phyloP scores from a whole-genome alignment of 2,329 filamentous ascomycete species.

The Dothistroma septosporum region DNA sequence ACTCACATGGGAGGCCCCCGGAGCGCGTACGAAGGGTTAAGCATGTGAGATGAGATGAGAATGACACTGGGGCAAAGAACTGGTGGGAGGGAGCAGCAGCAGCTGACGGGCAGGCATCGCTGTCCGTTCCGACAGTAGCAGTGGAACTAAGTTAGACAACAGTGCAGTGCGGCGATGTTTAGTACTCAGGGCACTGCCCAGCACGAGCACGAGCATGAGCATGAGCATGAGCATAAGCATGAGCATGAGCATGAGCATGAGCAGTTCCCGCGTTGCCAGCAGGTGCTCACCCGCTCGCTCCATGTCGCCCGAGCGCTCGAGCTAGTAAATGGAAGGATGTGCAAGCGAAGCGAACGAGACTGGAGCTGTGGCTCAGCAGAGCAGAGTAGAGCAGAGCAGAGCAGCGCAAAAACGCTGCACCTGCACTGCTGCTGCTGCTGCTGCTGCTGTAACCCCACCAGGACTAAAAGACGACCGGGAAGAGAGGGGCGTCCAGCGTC shows the following conservation, averaged over 20 bases:
- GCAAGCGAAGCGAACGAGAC: no score
- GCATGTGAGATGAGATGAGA: not conserved
- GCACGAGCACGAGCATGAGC: slow-evolving; percentile 1
- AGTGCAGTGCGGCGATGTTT: not conserved
- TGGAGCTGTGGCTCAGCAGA: no score
- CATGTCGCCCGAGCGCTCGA: no score
- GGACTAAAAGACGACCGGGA: slow-evolving; percentile 15
- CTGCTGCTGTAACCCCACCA: slow-evolving; percentile 6
- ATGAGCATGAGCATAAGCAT: not conserved
- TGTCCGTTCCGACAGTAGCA: not conserved
- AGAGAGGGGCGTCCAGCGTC: slow-evolving; percentile 18
- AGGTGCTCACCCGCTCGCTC: no score
- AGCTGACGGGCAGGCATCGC: no score
- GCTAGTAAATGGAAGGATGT: not conserved
- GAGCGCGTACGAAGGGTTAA: not conserved
- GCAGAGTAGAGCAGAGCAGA: no score
- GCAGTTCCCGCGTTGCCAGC: no score
- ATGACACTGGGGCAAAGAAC: not conserved
- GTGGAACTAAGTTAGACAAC: not conserved
- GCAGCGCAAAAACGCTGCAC: not conserved
- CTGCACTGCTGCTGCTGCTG: not conserved
- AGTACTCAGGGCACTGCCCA: not conserved
- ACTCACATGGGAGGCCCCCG: not conserved
- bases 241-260: not conserved
- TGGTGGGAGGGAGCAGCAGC: not conserved